Percentiles rank a stretch among this genome's conserved stretches.
Evolutionary conservation across 192 early-diverging fungal species (phyloP).

Genomic region (Phycomyces blakesleeanus): DNA sequence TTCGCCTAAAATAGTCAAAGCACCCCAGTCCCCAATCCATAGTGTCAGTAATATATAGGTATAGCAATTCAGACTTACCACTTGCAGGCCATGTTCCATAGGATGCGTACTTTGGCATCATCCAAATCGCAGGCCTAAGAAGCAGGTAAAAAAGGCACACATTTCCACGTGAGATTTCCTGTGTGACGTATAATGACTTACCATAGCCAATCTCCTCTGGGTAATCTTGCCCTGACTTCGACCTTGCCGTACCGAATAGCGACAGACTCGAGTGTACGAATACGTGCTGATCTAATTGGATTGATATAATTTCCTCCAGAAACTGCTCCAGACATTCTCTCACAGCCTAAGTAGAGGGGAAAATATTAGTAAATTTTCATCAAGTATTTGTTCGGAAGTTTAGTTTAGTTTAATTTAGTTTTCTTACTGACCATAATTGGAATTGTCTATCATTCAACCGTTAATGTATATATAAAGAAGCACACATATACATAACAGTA

Average conservation of each 20-base stretch:
- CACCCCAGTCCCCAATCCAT: background rate
- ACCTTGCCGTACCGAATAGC: constrained; percentile 54
- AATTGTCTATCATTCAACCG: constrained; percentile 17
- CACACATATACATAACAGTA: background rate
- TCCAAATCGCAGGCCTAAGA: constrained; percentile 50
- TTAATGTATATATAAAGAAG: background rate
- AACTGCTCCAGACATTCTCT: constrained; percentile 39
- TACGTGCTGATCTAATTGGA: constrained; percentile 54
- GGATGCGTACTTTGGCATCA: constrained; percentile 50
- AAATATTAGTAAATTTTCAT: background rate
- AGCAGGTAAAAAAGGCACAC: background rate
- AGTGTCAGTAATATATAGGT: background rate
- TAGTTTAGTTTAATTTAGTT: no score
- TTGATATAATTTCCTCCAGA: constrained; percentile 52
- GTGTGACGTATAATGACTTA: constrained; percentile 15
- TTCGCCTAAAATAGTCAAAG: constrained; percentile 10
- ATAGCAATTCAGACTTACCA: constrained; percentile 34
- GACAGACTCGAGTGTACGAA: constrained; percentile 42
- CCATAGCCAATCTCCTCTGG: constrained; percentile 53
- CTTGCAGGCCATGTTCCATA: constrained; percentile 64
- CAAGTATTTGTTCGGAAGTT: no score
- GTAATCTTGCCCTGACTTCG: constrained; percentile 53
- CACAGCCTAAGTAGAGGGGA: constrained; percentile 25
- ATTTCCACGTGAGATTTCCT: background rate
- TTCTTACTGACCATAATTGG: constrained; percentile 22